A percentile compares a stretch with the other conserved stretches of the same genome.
These are phyloP conservation scores for Termitomyces sp. DNA, from an alignment of 768 basidiomycete genomes.

Conservation along the genomic window DNA sequence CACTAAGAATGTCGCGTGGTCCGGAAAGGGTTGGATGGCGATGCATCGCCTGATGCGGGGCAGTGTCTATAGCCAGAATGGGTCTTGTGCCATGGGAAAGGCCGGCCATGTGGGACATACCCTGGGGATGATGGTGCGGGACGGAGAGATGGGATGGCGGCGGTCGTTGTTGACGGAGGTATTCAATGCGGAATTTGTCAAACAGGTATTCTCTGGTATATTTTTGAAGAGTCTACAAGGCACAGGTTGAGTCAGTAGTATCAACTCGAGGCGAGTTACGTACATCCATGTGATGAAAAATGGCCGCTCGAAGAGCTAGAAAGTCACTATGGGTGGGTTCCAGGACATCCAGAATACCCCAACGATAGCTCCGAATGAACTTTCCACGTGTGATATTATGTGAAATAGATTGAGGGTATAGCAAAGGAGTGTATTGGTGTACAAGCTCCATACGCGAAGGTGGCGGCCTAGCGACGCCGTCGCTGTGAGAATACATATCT, in stretches of 20 bases:
- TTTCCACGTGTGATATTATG: conserved; percentile 53
- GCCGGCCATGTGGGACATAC: conserved; percentile 37
- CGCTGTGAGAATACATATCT: conserved; percentile 79
- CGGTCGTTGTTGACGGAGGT: conserved; percentile 43
- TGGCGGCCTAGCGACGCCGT: conserved; percentile 57
- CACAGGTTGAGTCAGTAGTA: conserved; percentile 2
- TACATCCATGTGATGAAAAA: conserved; percentile 90
- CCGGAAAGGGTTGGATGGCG: conserved; percentile 41
- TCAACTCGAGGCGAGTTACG: conserved; percentile 19
- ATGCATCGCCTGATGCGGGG: conserved; percentile 36
- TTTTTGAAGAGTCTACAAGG: conserved; percentile 69
- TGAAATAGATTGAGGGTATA: conserved; percentile 28
- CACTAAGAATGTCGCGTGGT: conserved; percentile 41
- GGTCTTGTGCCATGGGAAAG: conserved; percentile 46
- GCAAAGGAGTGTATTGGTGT: conserved; percentile 64
- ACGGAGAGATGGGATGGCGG: conserved; percentile 40
- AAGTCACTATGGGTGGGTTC: conserved; percentile 82
- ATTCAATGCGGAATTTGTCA: conserved; percentile 66
- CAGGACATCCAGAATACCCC: conserved; percentile 80
- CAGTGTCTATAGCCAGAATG: conserved; percentile 58
- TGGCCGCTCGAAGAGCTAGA: conserved; percentile 63
- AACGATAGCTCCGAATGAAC: conserved; percentile 71
- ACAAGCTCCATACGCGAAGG: conserved; percentile 67
- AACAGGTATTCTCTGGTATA: conserved; percentile 82
- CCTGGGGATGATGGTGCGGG: conserved; percentile 31